A percentile compares a stretch with the other conserved stretches of the same genome.
Evolutionary conservation across 129 eudicot genomes (phyloP).

Genomic region (Gnaphalium uliginosum): DNA sequence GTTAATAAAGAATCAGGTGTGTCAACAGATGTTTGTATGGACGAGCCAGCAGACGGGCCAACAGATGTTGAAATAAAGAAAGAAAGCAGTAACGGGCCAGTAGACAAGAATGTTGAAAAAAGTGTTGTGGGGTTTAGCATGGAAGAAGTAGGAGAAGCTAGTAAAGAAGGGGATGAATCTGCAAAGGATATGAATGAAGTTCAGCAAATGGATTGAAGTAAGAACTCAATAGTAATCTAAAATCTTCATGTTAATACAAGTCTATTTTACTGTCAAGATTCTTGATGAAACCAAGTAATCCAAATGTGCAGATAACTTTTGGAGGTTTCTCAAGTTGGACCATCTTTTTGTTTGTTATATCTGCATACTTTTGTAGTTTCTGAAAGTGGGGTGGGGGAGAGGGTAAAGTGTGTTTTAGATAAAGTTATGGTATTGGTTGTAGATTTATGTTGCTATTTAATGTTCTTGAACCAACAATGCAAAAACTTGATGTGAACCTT

Average conservation of each 20-base stretch:
- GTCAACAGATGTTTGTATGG: slow-evolving; percentile 23
- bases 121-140: background rate
- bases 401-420: slow-evolving; percentile 20
- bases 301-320: slow-evolving; percentile 15
- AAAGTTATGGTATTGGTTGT: slow-evolving; percentile 21
- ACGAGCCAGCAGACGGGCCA: background rate
- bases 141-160: slow-evolving; percentile 8
- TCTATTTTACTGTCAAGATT: slow-evolving; percentile 19
- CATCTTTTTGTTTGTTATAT: slow-evolving; percentile 18
- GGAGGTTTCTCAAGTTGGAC: background rate
- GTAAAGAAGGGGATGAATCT: slow-evolving; percentile 1
- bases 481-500: slow-evolving; percentile 33
- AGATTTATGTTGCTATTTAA: slow-evolving; percentile 4
- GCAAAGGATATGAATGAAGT: slow-evolving; percentile 25
- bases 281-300: slow-evolving; percentile 24
- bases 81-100: slow-evolving; percentile 14
- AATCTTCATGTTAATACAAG: slow-evolving; percentile 24
- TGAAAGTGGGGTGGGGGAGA: slow-evolving; percentile 26
- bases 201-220: slow-evolving; percentile 19
- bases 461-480: slow-evolving; percentile 30
- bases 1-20: background rate
- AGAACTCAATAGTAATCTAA: slow-evolving; percentile 8
- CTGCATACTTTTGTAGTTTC: slow-evolving; percentile 24
- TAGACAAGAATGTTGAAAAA: slow-evolving; percentile 6
- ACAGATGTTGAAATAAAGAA: background rate